Evolutionary conservation across 441 rosid genomes (phyloP), one percentile per base, ranked within the genome.

Genomic region (Pelargonium fulgidum): DNA sequence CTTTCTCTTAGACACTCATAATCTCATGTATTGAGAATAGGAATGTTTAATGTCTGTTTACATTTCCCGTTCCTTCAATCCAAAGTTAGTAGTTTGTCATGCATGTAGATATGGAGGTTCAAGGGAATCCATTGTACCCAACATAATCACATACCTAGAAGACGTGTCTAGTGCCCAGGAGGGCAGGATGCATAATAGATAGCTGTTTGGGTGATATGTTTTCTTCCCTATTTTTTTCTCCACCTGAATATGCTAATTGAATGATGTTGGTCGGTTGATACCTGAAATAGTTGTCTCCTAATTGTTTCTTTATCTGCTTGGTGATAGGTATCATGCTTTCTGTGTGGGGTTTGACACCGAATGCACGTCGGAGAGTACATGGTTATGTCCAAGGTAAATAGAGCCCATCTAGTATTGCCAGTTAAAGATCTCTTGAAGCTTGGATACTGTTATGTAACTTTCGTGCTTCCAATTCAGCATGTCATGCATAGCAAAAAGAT

Each of bases 291-390:
- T 64, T 73, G 33, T 65, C 72, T 69, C 66, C 71, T 80, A 63
- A 69, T 72, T 68, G 62, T 75, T 74, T 70, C 62, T 61, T 75
- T 64, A 42, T 66, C 65, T 73, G 20, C 71, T 71, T 75, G 69
- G 70, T 66, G 54, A 78, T 83, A 94, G 99, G 99, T 94, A 90
- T 84, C 99, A 94, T 85, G 99, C 98, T 66, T 75, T 86, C 73
- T 94, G 99, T 74, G 99, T 94, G 73, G 98, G 96, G 41, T 94
- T 94, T 85, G 94, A 94, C 84, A 75, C 91, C 20, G 96, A 92
- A 79, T 76, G 80, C 66, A 80, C 94, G 70, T 80, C 86, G 69
- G 99, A 94, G 76, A 91, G 86, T 79, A 81, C 96, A 65, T 94
- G 99, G 99, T 76, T 86, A 76, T 94, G 99, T 79, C 99, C 97